Base-by-base conservation (phyloP, 73 alveolate genomes). In the Loxodes magnus region DNA sequence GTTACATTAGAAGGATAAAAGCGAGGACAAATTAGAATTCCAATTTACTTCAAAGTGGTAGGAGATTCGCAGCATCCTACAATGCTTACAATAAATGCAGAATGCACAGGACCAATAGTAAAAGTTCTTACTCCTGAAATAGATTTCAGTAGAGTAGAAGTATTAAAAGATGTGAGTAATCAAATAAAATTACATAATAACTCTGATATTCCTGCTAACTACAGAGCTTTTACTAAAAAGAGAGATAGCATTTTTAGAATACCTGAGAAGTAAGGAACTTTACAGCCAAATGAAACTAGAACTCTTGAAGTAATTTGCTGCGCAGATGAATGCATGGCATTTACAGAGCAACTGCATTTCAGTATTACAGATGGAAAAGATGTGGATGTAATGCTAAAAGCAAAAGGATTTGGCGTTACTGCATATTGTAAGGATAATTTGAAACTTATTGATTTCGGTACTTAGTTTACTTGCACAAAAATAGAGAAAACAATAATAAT, bases 331-430 rank as follows among this genome's bases (percentile, higher is more conserved):
- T 93, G 92, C 34, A 82, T 81, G 43, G 82, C 84, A 61, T 87
- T 84, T 51, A 43, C 67, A 23, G 97, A 88, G 68, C 85, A 89
- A 10, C 69, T 85, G 52, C 96, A 95, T 73, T 87, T 95, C 61
- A 92, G 89, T 43, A 86, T 95, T 10, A 95, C 92, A 50, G 98
- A 95, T 56, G 96, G 99, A 51, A 94, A 84, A 43, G 99, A 95
- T 56, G 86, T 93, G 20, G 99, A 94, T 46, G 98, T 93, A 15
- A 87, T 89, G 4, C 68, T 95, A 36, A 82, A 90, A 53, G 99
- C 99, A 14, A 90, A 82, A 67, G 99, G 99, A 6, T 86, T 84
- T 31, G 99, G 99, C 20, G 79, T 98, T 4, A 94, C 99, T 5
- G 79, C 67, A 14, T 88, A 67, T 33, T 92, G 98, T 58, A 82